Evolutionary conservation across 164 flowering plant genomes (phyloP).

Genomic region (Kalanchoe fedtschenkoi): DNA sequence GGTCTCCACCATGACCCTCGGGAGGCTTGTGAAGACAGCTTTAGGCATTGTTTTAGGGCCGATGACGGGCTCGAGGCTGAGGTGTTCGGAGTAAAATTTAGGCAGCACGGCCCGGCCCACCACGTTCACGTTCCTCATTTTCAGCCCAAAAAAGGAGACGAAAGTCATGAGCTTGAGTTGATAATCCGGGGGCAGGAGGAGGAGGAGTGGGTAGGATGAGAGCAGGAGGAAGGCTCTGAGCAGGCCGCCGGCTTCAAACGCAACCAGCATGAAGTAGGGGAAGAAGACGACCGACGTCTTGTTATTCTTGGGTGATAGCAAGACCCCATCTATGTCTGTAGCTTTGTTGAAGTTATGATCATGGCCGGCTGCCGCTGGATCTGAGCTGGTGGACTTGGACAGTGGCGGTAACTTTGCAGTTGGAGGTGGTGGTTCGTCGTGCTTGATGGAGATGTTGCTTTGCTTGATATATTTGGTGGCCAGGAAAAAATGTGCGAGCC

Average conservation of each 20-base stretch:
- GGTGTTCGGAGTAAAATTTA: slow-evolving; percentile 67
- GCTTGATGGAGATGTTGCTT: neutral
- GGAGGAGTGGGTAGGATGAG: slow-evolving; percentile 34
- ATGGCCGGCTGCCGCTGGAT: neutral
- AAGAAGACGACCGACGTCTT: slow-evolving; percentile 22
- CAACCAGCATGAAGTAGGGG: slow-evolving; percentile 86
- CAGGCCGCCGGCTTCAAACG: slow-evolving; percentile 80
- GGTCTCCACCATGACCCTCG: slow-evolving; percentile 71
- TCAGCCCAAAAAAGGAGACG: slow-evolving; percentile 66
- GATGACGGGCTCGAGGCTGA: slow-evolving; percentile 37
- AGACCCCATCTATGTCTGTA: neutral
- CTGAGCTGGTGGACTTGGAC: neutral
- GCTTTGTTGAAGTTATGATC: neutral
- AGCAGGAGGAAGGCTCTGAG: slow-evolving; percentile 58
- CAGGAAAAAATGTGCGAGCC: neutral
- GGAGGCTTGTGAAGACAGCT: slow-evolving; percentile 48
- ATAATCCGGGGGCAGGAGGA: slow-evolving; percentile 27
- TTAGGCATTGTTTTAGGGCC: slow-evolving; percentile 23
- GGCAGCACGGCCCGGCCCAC: slow-evolving; percentile 73
- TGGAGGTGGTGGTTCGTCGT: neutral
- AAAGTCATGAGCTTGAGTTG: slow-evolving; percentile 53
- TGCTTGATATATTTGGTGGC: slow-evolving; percentile 4
- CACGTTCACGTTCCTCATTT: slow-evolving; percentile 31
- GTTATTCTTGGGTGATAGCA: neutral
- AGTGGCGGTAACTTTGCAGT: neutral